Evolutionary conservation across 768 basidiomycete species (phyloP), one percentile per base, ranked within the genome.

Genomic region (Dendrothele bispora): DNA sequence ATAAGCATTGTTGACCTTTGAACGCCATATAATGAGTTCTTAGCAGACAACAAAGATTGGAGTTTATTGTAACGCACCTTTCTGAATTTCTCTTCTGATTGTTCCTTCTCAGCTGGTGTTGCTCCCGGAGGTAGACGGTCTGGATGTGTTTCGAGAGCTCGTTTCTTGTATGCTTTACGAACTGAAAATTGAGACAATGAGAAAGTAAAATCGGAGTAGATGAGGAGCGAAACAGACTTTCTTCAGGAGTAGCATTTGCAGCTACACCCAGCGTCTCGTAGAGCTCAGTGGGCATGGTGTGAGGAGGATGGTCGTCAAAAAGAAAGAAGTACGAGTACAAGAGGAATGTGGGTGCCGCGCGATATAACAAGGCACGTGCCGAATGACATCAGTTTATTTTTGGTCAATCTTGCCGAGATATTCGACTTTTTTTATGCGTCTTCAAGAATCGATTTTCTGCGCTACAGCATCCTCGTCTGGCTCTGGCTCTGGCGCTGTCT

Each of bases 1-100:
- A 56, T 89, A 91, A 24, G 88, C 87, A 51, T 88, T 84, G 55
- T 83, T 86, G 37, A 89, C 78, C 84, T 89, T n/a, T n/a, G n/a
- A n/a, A 39, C 5, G 26, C 36, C 40, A 25, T 18, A 30, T n/a
- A 26, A 24, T 10, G 17, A 42, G 29, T 28, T 37, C 4, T 17
- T 39, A 43, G 48, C 56, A 29, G 57, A 48, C 35, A n/a, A 25
- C n/a, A 49, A 26, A 11, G 20, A n/a, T n/a, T n/a, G n/a, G n/a
- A n/a, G 34, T 22, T 11, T 34, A 35, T 20, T 45, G 30, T 27
- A 29, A 34, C 54, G 35, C 37, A 75, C 75, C 58, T 65, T 64
- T 54, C 73, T 63, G 50, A 72, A 73, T 46, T 77, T 65, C 46
- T 89, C 88, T 57, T 83, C 85, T 5, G 85, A 77, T 0, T 57